Evolutionary conservation across 805 yeast genomes (phyloP), one percentile per base, ranked within the genome.

Genomic region (Starmerella floris): DNA sequence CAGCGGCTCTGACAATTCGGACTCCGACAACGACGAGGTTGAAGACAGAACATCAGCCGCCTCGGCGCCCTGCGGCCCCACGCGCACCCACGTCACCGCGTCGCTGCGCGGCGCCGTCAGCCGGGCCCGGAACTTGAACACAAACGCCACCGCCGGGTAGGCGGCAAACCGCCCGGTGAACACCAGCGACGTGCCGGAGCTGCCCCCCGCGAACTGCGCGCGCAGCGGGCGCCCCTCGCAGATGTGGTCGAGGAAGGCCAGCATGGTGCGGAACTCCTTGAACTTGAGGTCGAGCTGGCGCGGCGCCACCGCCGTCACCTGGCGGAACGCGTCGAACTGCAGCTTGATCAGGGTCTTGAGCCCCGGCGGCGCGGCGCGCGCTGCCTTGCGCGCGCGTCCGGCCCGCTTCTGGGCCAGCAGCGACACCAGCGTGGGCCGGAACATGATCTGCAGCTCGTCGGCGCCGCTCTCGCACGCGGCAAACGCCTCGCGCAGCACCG

Each of bases 381-480:
- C 11, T n/a, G 13, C 25, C 13, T 23, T 23, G 13, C 19, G 19
- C 28, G 23, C 23, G 22, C 36, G 28, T 20, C 31, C 13, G 20
- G 41, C 43, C 20, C 44, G 33, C 26, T 36, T 40, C 30, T 42
- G 37, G 9, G 53, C 52, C 8, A 44, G 42, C 22, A 46, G 39
- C 21, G 37, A 46, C 30, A 50, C 46, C 22, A 37, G 33, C 21
- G 34, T 37, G 4, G 39, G 30, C 15, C 43, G 45, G 34, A 51
- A 40, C 21, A 31, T 28, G 20, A 52, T 37, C 27, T 47, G 47
- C n/a, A 47, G 42, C 39, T 49, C 51, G 23, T 52, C 56, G 10
- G 56, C 56, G 5, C 43, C 39, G n/a, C 41, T 16, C 35, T 45
- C 50, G 22, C 48, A 48, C 15, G 50, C 41, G n/a, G 50, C 45